A percentile compares a stretch with the other conserved stretches of the same genome.
These are phyloP conservation scores for Leccinum fibrillosum DNA, from an alignment of 768 basidiomycete species.

Conservation along the genomic window DNA sequence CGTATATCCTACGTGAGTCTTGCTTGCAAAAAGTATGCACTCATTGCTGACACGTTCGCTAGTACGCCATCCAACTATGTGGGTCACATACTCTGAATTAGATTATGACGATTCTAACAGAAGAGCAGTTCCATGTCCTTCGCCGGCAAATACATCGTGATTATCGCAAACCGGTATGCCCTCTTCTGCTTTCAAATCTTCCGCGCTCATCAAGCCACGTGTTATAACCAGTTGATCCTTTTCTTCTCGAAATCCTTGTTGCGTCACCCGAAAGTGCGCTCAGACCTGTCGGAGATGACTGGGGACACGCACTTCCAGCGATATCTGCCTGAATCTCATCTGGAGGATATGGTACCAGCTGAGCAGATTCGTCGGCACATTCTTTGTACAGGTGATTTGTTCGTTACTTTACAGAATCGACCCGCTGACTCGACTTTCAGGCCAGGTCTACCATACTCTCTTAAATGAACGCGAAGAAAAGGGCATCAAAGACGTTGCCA, in stretches of 20 bases:
- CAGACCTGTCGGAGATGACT: conserved; percentile 82
- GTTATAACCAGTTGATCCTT: conserved; percentile 60
- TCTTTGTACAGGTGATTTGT: conserved; percentile 67
- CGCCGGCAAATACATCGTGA: conserved; percentile 97
- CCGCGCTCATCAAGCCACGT: neutral
- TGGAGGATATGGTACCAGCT: conserved; percentile 67
- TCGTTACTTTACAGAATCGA: neutral
- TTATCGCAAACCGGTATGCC: conserved; percentile 89
- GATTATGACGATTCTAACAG: conserved; percentile 12
- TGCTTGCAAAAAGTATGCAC: neutral
- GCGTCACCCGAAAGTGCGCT: conserved; percentile 91
- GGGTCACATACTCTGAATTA: neutral
- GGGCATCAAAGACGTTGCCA: conserved; percentile 90
- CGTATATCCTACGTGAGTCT: conserved; percentile 87
- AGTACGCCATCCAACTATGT: conserved; percentile 95
- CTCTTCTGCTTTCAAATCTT: neutral
- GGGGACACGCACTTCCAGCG: conserved; percentile 90
- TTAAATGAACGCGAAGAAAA: conserved; percentile 87
- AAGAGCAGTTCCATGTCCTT: conserved; percentile 83
- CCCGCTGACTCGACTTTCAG: conserved; percentile 32
- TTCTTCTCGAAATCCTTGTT: conserved; percentile 98
- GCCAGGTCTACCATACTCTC: conserved; percentile 93
- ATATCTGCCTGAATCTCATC: conserved; percentile 82
- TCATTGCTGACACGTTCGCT: conserved; percentile 10
- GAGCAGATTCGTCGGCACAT: conserved; percentile 92